Conservation (phyloP, 768 basidiomycete species). For the Pleurotus citrinopileatus region DNA sequence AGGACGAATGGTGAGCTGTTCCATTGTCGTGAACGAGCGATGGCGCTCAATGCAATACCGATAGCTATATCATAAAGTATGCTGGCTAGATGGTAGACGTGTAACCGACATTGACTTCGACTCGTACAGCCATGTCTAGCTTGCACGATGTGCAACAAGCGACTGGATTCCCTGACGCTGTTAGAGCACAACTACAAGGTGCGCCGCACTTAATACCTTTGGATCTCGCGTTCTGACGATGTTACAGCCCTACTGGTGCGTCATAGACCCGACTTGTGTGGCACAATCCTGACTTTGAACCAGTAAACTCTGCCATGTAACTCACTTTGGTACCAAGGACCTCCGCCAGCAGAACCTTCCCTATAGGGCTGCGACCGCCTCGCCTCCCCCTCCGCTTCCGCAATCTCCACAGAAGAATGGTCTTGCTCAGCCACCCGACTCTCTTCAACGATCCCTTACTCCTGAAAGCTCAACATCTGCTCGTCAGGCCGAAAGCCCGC, state of each 20-base stretch:
- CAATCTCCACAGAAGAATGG: slow-evolving; percentile 20
- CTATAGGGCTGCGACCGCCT: slow-evolving; percentile 33
- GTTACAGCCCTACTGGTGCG: slow-evolving; percentile 53
- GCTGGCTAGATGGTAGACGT: background rate
- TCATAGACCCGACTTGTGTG: background rate
- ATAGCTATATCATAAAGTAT: slow-evolving; percentile 80
- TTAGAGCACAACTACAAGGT: slow-evolving; percentile 86
- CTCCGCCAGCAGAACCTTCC: slow-evolving; percentile 72
- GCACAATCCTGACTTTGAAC: background rate
- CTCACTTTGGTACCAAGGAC: slow-evolving; percentile 75
- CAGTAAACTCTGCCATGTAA: slow-evolving; percentile 82
- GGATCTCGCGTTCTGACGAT: background rate
- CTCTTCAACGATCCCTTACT: slow-evolving; percentile 7
- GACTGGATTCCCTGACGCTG: slow-evolving; percentile 72
- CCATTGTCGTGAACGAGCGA: slow-evolving; percentile 5
- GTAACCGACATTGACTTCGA: background rate
- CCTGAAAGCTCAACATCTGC: slow-evolving; percentile 16
- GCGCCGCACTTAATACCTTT: slow-evolving; percentile 19
- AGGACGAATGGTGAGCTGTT: slow-evolving; percentile 82
- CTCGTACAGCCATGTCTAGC: slow-evolving; percentile 67
- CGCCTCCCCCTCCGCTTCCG: slow-evolving; percentile 17
- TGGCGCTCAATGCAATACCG: slow-evolving; percentile 6
- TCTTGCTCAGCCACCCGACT: slow-evolving; percentile 20
- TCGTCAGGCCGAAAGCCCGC: slow-evolving; percentile 15
- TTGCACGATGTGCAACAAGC: slow-evolving; percentile 73